phyloP scores from a whole-genome alignment of 2,329 filamentous ascomycete species.

The Grosmannia clavigera region DNA sequence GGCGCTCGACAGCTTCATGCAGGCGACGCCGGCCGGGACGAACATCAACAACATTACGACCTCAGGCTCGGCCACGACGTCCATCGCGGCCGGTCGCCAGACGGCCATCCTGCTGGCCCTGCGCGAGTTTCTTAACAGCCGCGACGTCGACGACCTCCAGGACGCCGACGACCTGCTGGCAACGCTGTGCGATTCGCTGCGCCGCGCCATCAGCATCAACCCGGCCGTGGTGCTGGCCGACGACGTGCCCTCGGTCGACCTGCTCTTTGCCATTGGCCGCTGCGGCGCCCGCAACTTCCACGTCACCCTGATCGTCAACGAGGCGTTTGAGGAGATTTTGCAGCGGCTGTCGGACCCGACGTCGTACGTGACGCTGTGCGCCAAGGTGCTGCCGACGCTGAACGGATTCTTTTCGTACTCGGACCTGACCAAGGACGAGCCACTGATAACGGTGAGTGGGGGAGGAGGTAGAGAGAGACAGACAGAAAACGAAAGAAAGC shows the following conservation, averaged over 20 bases:
- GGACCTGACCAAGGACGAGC: slow-evolving; percentile 71
- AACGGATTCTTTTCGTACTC: slow-evolving; percentile 85
- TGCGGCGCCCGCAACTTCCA: slow-evolving; percentile 86
- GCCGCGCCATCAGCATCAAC: slow-evolving; percentile 72
- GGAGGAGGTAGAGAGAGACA: background rate
- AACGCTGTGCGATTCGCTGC: slow-evolving; percentile 74
- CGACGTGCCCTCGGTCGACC: slow-evolving; percentile 62
- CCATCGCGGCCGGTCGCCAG: slow-evolving; percentile 38
- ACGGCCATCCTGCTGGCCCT: slow-evolving; percentile 47
- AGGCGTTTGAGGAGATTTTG: slow-evolving; percentile 85
- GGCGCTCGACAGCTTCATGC: slow-evolving; percentile 58
- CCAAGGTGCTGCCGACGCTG: slow-evolving; percentile 76
- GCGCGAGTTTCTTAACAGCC: slow-evolving; percentile 61
- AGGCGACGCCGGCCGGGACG: slow-evolving; percentile 14
- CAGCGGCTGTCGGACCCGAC: slow-evolving; percentile 52
- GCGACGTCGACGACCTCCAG: slow-evolving; percentile 71
- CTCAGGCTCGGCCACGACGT: background rate
- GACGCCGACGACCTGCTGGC: slow-evolving; percentile 89
- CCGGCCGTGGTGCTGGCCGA: slow-evolving; percentile 59
- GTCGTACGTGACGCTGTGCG: slow-evolving; percentile 65
- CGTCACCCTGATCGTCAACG: slow-evolving; percentile 72
- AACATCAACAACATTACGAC: background rate
- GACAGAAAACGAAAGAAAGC: background rate
- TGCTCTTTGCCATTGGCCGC: slow-evolving; percentile 81
- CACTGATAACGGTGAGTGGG: slow-evolving; percentile 55